These are phyloP conservation scores for Geotrichum citri-aurantii DNA, from an alignment of 1,139 yeast species.

Conservation along the genomic window DNA sequence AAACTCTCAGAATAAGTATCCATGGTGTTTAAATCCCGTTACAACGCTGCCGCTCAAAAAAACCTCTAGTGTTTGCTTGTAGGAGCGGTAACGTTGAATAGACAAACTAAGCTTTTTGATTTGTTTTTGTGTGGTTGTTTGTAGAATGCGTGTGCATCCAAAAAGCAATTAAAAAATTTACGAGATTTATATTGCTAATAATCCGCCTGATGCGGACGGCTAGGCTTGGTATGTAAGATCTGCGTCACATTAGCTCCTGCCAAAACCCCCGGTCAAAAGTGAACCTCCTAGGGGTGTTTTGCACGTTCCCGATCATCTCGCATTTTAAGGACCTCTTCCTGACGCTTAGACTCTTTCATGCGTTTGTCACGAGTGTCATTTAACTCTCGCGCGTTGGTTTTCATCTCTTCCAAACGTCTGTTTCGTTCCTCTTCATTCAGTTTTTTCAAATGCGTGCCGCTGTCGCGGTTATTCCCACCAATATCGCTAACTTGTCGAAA, in stretches of 20 bases:
- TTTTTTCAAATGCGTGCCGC: not conserved
- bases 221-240: not conserved
- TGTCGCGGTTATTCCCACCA: not conserved
- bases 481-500: no score
- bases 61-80: no score
- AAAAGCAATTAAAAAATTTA: not conserved
- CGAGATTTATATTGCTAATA: not conserved
- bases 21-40: no score
- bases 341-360: conserved; percentile 54
- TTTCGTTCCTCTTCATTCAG: conserved; percentile 29
- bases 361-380: conserved; percentile 47
- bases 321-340: conserved; percentile 66
- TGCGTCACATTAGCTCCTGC: not conserved
- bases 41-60: no score
- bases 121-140: not conserved
- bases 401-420: conserved; percentile 47
- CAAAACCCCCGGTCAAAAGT: no score
- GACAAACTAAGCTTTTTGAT: not conserved
- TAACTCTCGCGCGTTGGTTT: conserved; percentile 58
- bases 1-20: not conserved
- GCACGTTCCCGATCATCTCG: conserved; percentile 46
- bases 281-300: not conserved
- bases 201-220: not conserved
- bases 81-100: no score
- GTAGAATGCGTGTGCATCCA: not conserved